Evolutionary conservation across 768 basidiomycete genomes (phyloP).

Genomic region (Rossbeevera mucosa): DNA sequence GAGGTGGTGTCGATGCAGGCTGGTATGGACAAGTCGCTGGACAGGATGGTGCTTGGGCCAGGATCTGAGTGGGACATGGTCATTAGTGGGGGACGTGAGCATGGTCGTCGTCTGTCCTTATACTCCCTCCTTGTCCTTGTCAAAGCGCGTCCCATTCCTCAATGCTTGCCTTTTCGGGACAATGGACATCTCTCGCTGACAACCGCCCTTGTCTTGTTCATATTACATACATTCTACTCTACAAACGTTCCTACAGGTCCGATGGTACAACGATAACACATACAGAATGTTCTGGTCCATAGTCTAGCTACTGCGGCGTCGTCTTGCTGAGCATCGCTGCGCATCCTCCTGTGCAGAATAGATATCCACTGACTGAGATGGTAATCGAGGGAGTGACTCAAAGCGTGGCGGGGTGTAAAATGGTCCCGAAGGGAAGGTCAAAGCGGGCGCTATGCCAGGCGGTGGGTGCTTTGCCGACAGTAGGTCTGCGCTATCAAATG

Average conservation of each 20-base stretch:
- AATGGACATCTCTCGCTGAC: slow-evolving; percentile 18
- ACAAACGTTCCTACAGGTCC: slow-evolving; percentile 16
- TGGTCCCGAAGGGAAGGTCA: slow-evolving; percentile 12
- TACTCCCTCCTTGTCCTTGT: slow-evolving; percentile 19
- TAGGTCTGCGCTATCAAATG: slow-evolving; percentile 20
- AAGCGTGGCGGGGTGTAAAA: slow-evolving; percentile 17
- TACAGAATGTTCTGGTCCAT: slow-evolving; percentile 3
- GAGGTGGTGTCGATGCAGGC: slow-evolving; percentile 23
- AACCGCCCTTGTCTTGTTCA: slow-evolving; percentile 21
- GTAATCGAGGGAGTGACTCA: slow-evolving; percentile 25
- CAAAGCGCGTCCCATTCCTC: slow-evolving; percentile 31
- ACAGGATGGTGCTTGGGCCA: slow-evolving; percentile 19
- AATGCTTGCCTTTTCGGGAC: slow-evolving; percentile 34
- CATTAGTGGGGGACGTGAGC: slow-evolving; percentile 2
- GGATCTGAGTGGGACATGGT: slow-evolving; percentile 21
- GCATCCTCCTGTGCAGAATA: slow-evolving; percentile 18
- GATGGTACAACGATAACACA: slow-evolving; percentile 12
- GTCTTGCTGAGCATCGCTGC: slow-evolving; percentile 15
- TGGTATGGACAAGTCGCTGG: slow-evolving; percentile 7
- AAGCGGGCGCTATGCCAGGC: slow-evolving; percentile 3
- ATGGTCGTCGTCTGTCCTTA: slow-evolving; percentile 20
- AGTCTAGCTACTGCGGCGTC: slow-evolving; percentile 22
- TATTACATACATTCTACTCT: slow-evolving; percentile 8
- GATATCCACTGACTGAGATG: slow-evolving; percentile 15
- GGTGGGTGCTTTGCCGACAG: slow-evolving; percentile 3